Evolutionary conservation across 148 eudicot species (phyloP), one percentile per base, ranked within the genome.

Genomic region (Amaranthus cruentus): DNA sequence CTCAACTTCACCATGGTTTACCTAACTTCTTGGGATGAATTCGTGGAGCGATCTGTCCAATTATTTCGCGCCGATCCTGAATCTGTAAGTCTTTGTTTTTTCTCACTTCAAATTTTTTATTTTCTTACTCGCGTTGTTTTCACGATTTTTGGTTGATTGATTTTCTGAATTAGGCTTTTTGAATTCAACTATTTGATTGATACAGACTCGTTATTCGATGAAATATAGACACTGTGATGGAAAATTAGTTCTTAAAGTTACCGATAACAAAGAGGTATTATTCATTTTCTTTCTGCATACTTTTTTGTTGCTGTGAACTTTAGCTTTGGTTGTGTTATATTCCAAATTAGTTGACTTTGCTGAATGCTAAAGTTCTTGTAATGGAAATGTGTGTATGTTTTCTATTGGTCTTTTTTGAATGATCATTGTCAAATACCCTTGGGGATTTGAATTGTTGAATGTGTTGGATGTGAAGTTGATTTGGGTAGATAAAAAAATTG

Each of bases 151-250:
- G 18, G 7, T 21, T 14, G 68, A 2, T 62, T 53, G 6, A 54
- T 8, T 15, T 71, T 55, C 9, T 52, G 15, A 55, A 28, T 3
- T 47, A 28, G n/a, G 47, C 3, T 47, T 55, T 10, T 38, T 55
- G 50, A 14, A 4, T 55, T 38, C 62, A 9, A 2, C 58, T 61
- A n/a, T 46, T 1, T 64, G 13, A 2, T 56, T 6, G 55, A 53
- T 55, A 52, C 78, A 94, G 98, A 86, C 93, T 49, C 93, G 97
- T 62, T 94, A 91, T 69, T 74, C 55, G 38, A 89, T 91, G 97
- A 94, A 94, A 57, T 94, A 94, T 82, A 78, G 97, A 71, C 90
- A 91, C 61, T 91, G 90, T 69, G 97, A 94, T 38, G 98, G 96
- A 0, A 94, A 93, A 83, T 86, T 94, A 85, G 93, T 94, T 2